Percentiles rank a stretch among this genome's conserved stretches.
Conservation (phyloP, 495 filamentous ascomycete genomes). For the Ramalina intermedia region DNA sequence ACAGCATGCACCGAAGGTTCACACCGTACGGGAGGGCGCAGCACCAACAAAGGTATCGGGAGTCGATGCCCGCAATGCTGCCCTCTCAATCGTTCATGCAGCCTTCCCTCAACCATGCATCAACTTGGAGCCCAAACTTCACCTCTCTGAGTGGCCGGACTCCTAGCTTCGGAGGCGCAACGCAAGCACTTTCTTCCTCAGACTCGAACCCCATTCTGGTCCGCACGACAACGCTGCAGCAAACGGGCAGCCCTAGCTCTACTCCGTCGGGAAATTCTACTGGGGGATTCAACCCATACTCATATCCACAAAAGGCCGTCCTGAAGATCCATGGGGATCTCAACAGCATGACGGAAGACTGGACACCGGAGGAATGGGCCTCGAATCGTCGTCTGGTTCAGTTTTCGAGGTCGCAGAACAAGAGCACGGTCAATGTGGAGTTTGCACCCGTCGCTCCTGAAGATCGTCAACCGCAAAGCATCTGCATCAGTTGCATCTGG, state of each 20-base stretch:
- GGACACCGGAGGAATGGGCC: slow-evolving; percentile 66
- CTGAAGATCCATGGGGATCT: slow-evolving; percentile 78
- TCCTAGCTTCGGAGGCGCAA: slow-evolving; percentile 17
- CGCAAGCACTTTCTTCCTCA: slow-evolving; percentile 24
- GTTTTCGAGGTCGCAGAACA: slow-evolving; percentile 67
- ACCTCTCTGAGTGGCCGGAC: slow-evolving; percentile 20
- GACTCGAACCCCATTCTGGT: slow-evolving; percentile 55
- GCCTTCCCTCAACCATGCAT: slow-evolving; percentile 28
- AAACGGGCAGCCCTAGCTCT: slow-evolving; percentile 31
- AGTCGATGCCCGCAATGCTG: slow-evolving; percentile 8
- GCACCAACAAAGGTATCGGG: slow-evolving; percentile 3
- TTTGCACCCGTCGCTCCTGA: slow-evolving; percentile 58
- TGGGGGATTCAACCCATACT: slow-evolving; percentile 60
- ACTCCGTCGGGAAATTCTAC: slow-evolving; percentile 22
- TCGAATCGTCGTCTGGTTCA: slow-evolving; percentile 68
- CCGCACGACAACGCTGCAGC: slow-evolving; percentile 68
- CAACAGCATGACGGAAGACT: slow-evolving; percentile 59
- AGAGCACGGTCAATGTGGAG: slow-evolving; percentile 53
- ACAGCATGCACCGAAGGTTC: slow-evolving; percentile 15
- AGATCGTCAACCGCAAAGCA: slow-evolving; percentile 54
- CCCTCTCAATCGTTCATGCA: slow-evolving; percentile 25
- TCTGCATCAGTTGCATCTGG: slow-evolving; percentile 80
- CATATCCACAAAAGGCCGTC: slow-evolving; percentile 73
- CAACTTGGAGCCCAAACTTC: slow-evolving; percentile 32
- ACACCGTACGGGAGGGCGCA: slow-evolving; percentile 7